These are phyloP conservation scores for Cutaneotrichosporon spelunceum DNA, from an alignment of 1,284 basidiomycete genomes.

Conservation along the genomic window DNA sequence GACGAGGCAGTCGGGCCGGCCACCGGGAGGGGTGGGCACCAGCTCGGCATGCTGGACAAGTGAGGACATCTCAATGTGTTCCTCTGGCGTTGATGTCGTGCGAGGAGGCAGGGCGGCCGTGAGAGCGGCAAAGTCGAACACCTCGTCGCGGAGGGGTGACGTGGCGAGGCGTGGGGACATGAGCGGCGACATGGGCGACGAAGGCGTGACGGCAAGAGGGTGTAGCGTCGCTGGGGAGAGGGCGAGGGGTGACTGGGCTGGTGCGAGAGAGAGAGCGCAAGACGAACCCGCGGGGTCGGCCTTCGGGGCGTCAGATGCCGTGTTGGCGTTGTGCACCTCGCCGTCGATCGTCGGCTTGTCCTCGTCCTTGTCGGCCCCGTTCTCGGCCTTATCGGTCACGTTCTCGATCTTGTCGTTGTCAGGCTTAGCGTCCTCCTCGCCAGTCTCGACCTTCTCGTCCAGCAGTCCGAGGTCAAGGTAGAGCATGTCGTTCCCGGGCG, in stretches of 20 bases:
- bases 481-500: slow-evolving; percentile 11
- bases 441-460: background rate
- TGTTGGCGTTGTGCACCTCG: background rate
- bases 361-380: background rate
- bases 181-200: background rate
- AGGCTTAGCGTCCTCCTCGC: background rate
- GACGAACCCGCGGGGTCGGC: background rate
- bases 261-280: background rate
- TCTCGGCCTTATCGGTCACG: background rate
- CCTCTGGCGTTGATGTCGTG: background rate
- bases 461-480: slow-evolving; percentile 20
- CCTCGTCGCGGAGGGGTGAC: background rate
- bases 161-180: too few species aligned
- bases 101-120: background rate
- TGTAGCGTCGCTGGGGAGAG: background rate
- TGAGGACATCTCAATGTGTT: background rate
- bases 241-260: background rate
- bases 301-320: background rate
- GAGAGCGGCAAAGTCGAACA: background rate
- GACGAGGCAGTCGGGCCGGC: background rate
- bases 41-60: background rate
- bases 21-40: background rate
- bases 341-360: background rate
- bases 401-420: background rate
- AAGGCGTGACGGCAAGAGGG: background rate